Percentiles rank a stretch among this genome's conserved stretches.
Evolutionary conservation across 768 basidiomycete genomes (phyloP).

Genomic region (Tephrocybe sp.): DNA sequence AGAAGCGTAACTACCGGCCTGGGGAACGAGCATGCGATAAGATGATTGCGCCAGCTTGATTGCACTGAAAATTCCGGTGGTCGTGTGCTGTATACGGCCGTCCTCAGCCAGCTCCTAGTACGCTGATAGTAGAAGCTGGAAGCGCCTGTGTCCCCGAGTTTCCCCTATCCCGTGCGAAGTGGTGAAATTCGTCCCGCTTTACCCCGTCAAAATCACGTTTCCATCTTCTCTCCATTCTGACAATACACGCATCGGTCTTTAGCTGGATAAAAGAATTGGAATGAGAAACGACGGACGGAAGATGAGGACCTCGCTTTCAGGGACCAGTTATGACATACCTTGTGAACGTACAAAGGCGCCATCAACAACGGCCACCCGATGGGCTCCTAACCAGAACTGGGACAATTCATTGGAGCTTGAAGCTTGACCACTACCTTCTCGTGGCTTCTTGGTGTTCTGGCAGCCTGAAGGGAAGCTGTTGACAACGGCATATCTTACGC

Average conservation of each 20-base stretch:
- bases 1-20: constrained; percentile 12
- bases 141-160: constrained; percentile 21
- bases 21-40: constrained; percentile 18
- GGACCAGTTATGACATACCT: constrained; percentile 9
- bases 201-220: constrained; percentile 18
- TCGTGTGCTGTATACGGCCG: constrained; percentile 1
- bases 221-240: constrained; percentile 8
- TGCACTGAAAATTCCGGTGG: not conserved
- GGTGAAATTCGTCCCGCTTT: constrained; percentile 22
- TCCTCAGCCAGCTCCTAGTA: constrained; percentile 4
- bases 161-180: constrained; percentile 24
- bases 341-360: constrained; percentile 10
- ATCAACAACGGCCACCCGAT: constrained; percentile 3
- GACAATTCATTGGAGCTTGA: too few relatives aligned
- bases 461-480: too few relatives aligned
- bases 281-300: not conserved
- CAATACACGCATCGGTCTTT: not conserved
- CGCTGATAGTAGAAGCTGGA: constrained; percentile 12
- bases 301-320: constrained; percentile 2
- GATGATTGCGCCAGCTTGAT: constrained; percentile 18
- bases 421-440: too few relatives aligned
- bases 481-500: too few relatives aligned
- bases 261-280: not conserved
- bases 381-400: not conserved
- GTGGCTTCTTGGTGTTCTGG: too few relatives aligned